Percentiles rank a stretch among this genome's conserved stretches.
phyloP scores from a whole-genome alignment of 495 filamentous ascomycete species.

The Wilcoxina mikolae region DNA sequence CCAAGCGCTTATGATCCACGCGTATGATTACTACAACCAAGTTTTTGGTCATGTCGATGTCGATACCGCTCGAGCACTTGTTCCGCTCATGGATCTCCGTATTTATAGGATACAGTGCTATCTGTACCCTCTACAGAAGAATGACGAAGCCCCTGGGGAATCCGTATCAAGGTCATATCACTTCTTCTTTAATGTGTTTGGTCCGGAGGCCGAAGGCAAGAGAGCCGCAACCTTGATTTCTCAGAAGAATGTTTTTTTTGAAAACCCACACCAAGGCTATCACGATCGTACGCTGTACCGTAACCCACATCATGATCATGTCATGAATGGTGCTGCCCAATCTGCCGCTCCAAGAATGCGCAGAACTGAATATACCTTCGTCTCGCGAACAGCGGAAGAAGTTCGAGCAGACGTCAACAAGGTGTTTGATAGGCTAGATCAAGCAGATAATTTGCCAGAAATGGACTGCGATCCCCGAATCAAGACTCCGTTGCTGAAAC shows the following conservation, averaged over 20 bases:
- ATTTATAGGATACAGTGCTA: conserved; percentile 51
- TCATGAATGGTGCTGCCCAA: neutral
- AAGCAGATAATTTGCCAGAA: conserved; percentile 59
- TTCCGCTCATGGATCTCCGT: conserved; percentile 51
- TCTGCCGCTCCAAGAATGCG: conserved; percentile 12
- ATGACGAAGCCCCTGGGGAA: conserved; percentile 43
- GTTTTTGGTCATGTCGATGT: conserved; percentile 63
- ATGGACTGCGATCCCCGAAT: conserved; percentile 50
- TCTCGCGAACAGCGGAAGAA: conserved; percentile 63
- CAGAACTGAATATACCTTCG: conserved; percentile 25
- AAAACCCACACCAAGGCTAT: conserved; percentile 11
- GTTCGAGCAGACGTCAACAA: conserved; percentile 66
- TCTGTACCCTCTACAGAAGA: conserved; percentile 46
- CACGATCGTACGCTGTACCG: conserved; percentile 11
- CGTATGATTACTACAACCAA: conserved; percentile 45
- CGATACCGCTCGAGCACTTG: conserved; percentile 50
- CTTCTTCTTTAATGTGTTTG: conserved; percentile 63
- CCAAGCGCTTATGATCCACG: neutral
- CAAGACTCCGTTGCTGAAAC: conserved; percentile 56
- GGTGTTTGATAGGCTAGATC: conserved; percentile 70
- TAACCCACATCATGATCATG: conserved; percentile 6
- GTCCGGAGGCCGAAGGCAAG: conserved; percentile 48
- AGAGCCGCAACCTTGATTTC: conserved; percentile 49
- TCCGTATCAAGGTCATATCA: conserved; percentile 38
- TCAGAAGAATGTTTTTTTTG: conserved; percentile 15